A percentile compares a stretch with the other conserved stretches of the same genome.
These are phyloP conservation scores for Ilyonectria destructans DNA, from an alignment of 2,329 filamentous ascomycete genomes.

Conservation along the genomic window DNA sequence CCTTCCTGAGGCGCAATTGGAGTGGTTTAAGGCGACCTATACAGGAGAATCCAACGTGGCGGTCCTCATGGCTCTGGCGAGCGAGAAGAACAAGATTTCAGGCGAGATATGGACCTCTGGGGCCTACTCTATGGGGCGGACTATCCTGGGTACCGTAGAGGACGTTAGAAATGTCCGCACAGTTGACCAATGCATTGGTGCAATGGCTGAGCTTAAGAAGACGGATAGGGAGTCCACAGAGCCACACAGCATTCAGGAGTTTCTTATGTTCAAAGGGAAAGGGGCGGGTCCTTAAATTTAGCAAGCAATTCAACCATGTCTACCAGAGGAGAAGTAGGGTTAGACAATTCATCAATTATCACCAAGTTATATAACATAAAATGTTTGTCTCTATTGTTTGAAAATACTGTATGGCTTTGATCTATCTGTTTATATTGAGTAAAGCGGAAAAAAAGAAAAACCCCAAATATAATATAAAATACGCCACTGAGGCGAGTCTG, in stretches of 20 bases:
- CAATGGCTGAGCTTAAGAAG: conserved; percentile 2
- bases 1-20: conserved; percentile 3
- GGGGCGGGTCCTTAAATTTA: too few species aligned
- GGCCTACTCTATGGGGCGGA: conserved; percentile 6
- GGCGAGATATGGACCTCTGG: conserved; percentile 20
- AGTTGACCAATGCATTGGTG: conserved; percentile 3
- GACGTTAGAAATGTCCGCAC: conserved; percentile 6
- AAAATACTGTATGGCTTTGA: too few species aligned
- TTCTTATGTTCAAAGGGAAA: conserved; percentile 9
- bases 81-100: conserved; percentile 3
- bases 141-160: not conserved
- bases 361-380: too few species aligned
- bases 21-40: conserved; percentile 12
- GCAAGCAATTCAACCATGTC: too few species aligned
- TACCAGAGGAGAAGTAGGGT: too few species aligned
- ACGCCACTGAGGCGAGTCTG: too few species aligned
- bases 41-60: conserved; percentile 17
- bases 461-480: too few species aligned
- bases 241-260: conserved; percentile 17
- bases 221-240: not conserved
- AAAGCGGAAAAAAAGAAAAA: too few species aligned
- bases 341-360: too few species aligned
- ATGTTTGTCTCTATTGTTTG: too few species aligned
- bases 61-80: conserved; percentile 12
- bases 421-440: too few species aligned